Conservation (phyloP, 2,329 filamentous ascomycete species). For the Colletotrichum melonis region DNA sequence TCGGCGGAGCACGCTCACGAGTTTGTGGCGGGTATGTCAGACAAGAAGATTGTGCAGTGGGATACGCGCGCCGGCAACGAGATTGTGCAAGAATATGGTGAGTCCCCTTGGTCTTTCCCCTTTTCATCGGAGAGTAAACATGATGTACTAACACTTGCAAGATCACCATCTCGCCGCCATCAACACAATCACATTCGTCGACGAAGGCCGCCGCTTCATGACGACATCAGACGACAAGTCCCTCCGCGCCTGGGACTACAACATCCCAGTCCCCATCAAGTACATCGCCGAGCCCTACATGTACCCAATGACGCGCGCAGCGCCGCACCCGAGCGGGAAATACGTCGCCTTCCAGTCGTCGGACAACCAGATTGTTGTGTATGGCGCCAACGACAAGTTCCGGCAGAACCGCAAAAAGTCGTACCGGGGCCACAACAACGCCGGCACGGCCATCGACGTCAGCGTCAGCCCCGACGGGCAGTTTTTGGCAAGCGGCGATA, state of each 20-base stretch:
- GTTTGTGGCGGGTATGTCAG: slow-evolving; percentile 95
- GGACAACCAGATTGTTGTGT: slow-evolving; percentile 97
- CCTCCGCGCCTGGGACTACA: slow-evolving; percentile 96
- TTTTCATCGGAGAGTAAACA: not conserved
- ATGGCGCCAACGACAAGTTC: slow-evolving; percentile 94
- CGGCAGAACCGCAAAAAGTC: slow-evolving; percentile 97
- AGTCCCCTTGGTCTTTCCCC: not conserved
- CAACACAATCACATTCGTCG: slow-evolving; percentile 97
- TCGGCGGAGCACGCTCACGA: slow-evolving; percentile 81
- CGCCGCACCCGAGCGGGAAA: slow-evolving; percentile 88
- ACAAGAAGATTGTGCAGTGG: slow-evolving; percentile 99
- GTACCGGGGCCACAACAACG: slow-evolving; percentile 95
- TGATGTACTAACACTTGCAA: slow-evolving; percentile 4
- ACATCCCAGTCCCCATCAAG: slow-evolving; percentile 98
- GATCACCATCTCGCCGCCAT: slow-evolving; percentile 98
- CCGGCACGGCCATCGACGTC: slow-evolving; percentile 91
- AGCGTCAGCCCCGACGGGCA: slow-evolving; percentile 91
- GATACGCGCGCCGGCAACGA: slow-evolving; percentile 83
- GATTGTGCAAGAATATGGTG: slow-evolving; percentile 87
- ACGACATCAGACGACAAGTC: slow-evolving; percentile 98
- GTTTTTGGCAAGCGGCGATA: slow-evolving; percentile 89
- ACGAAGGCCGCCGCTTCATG: slow-evolving; percentile 95
- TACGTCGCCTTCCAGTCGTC: slow-evolving; percentile 90
- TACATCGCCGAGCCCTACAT: slow-evolving; percentile 98
- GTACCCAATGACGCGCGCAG: slow-evolving; percentile 92